Percentiles rank a stretch among this genome's conserved stretches.
Evolutionary conservation across 352 stramenopile genomes (phyloP).

Genomic region (Sclerospora graminicola): DNA sequence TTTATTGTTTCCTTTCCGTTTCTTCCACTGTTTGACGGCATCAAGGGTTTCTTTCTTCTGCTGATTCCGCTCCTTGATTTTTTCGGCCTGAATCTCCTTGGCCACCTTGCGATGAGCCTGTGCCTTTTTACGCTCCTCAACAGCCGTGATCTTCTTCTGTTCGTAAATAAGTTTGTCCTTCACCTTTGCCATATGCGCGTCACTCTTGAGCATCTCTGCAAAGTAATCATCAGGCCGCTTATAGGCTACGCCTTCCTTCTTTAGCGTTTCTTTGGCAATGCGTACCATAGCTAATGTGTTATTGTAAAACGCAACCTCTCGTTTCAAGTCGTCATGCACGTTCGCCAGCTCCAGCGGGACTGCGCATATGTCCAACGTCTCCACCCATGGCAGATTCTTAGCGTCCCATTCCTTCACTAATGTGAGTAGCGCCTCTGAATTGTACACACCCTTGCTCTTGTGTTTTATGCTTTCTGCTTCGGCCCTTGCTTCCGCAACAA

Average conservation of each 20-base stretch:
- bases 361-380: slow-evolving; percentile 69
- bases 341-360: slow-evolving; percentile 53
- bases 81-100: slow-evolving; percentile 90
- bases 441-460: slow-evolving; percentile 60
- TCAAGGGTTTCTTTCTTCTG: slow-evolving; percentile 86
- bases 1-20: slow-evolving; percentile 71
- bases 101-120: slow-evolving; percentile 94
- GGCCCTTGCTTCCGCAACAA: slow-evolving; percentile 58
- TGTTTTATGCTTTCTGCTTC: slow-evolving; percentile 29
- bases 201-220: slow-evolving; percentile 98
- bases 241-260: slow-evolving; percentile 79
- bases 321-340: slow-evolving; percentile 83
- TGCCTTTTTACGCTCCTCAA: slow-evolving; percentile 95
- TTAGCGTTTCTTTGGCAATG: slow-evolving; percentile 56
- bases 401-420: slow-evolving; percentile 48
- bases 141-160: slow-evolving; percentile 98
- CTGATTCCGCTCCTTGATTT: slow-evolving; percentile 69
- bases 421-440: slow-evolving; percentile 51
- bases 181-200: slow-evolving; percentile 92
- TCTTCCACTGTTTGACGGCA: slow-evolving; percentile 85
- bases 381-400: slow-evolving; percentile 54
- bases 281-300: slow-evolving; percentile 69
- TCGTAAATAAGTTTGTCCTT: slow-evolving; percentile 99
- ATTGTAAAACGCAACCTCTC: slow-evolving; percentile 96
- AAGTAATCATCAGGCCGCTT: slow-evolving; percentile 96